Evolutionary conservation across 331 rosid species (phyloP).

Genomic region (Quercus phellos): DNA sequence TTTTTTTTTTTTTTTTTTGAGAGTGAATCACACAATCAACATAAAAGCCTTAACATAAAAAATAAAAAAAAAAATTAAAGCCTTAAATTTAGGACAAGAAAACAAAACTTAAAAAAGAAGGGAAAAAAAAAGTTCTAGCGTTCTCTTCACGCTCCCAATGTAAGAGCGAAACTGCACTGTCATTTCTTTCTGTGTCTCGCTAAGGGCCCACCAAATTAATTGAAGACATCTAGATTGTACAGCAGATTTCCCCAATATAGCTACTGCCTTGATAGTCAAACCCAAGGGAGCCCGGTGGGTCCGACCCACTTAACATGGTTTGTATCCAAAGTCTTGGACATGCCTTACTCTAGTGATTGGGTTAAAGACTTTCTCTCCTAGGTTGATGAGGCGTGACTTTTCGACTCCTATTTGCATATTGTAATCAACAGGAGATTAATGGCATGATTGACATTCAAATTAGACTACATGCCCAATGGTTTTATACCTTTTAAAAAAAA

Average conservation of each 20-base stretch:
- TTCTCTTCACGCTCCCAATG: not conserved
- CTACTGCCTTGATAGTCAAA: not conserved
- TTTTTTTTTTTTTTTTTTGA: too few species aligned
- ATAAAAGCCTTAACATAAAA: too few species aligned
- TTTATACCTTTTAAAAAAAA: too few species aligned
- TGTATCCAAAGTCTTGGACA: not conserved
- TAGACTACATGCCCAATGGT: too few species aligned
- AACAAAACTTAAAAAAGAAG: too few species aligned
- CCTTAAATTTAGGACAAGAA: too few species aligned
- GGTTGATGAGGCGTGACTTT: not conserved
- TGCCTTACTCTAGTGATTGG: not conserved
- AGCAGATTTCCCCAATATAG: not conserved
- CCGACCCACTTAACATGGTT: not conserved
- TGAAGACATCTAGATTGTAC: not conserved
- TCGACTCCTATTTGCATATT: too few species aligned
- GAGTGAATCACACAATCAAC: too few species aligned
- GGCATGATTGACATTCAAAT: too few species aligned
- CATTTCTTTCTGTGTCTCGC: not conserved
- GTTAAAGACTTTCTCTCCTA: not conserved
- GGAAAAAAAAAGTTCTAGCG: not conserved
- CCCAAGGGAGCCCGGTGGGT: not conserved
- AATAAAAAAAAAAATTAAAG: too few species aligned
- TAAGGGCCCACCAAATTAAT: not conserved
- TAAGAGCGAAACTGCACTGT: not conserved
- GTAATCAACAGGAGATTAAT: too few species aligned